Evolutionary conservation across 768 basidiomycete species (phyloP).

Genomic region (Hygrophoropsis aurantiaca): DNA sequence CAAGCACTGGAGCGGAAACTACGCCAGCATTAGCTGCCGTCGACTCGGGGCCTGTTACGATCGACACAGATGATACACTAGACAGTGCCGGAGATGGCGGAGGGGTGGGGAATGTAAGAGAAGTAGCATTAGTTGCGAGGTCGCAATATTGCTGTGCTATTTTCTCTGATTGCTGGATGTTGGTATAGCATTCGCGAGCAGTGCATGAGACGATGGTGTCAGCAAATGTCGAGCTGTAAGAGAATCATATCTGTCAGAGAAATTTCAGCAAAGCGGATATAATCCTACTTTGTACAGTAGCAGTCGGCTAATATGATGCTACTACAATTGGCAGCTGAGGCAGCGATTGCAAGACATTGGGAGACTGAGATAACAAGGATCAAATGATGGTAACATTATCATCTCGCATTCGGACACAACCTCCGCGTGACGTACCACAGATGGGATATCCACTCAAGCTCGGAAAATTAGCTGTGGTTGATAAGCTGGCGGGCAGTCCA

Average conservation of each 20-base stretch:
- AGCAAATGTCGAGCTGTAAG: constrained; percentile 35
- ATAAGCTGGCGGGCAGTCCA: constrained; percentile 20
- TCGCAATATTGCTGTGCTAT: constrained; percentile 51
- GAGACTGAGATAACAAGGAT: constrained; percentile 33
- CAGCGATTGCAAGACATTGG: constrained; percentile 41
- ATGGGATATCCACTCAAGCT: constrained; percentile 36
- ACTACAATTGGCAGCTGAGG: constrained; percentile 39
- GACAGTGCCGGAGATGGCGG: constrained; percentile 4
- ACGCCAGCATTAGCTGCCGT: background rate
- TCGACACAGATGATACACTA: background rate
- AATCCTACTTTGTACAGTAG: constrained; percentile 42
- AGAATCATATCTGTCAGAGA: background rate
- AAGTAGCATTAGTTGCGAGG: constrained; percentile 32
- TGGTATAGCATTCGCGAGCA: constrained; percentile 32
- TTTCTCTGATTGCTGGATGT: constrained; percentile 38
- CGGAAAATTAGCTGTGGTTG: constrained; percentile 37
- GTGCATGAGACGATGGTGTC: constrained; percentile 38
- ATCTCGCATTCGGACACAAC: no score
- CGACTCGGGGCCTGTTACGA: background rate
- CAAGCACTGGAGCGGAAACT: no score
- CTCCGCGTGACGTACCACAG: constrained; percentile 43
- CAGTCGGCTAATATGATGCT: constrained; percentile 49
- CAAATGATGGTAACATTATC: no score
- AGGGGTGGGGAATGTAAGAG: constrained; percentile 36
- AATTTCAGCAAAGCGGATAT: background rate